These are phyloP conservation scores for Zymoseptoria ardabiliae DNA, from an alignment of 2,329 filamentous ascomycete genomes.

Conservation along the genomic window DNA sequence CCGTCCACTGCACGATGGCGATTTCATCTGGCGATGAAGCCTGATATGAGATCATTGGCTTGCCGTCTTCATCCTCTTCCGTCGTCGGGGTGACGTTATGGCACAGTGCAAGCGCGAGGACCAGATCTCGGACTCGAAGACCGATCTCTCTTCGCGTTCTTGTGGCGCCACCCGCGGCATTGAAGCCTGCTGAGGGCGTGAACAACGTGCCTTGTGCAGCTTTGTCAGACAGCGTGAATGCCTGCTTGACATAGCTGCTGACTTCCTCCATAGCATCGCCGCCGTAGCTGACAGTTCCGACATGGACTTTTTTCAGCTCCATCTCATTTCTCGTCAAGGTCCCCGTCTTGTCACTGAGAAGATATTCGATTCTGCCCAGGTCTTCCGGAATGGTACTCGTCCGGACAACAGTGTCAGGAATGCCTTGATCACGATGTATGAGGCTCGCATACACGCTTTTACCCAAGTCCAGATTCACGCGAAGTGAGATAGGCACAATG, in stretches of 20 bases:
- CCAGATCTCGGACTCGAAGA: conserved; percentile 83
- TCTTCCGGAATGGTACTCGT: conserved; percentile 98
- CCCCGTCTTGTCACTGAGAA: conserved; percentile 96
- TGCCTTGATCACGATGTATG: conserved; percentile 84
- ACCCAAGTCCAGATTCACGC: conserved; percentile 94
- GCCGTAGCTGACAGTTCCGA: conserved; percentile 95
- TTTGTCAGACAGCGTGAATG: conserved; percentile 52
- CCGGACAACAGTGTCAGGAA: conserved; percentile 83
- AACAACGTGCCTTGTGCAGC: conserved; percentile 44
- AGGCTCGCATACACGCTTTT: conserved; percentile 95
- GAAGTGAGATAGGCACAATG: conserved; percentile 92
- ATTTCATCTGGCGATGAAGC: conserved; percentile 97
- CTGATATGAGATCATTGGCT: conserved; percentile 77
- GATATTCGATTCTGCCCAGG: conserved; percentile 87
- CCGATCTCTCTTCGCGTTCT: conserved; percentile 89
- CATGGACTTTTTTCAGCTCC: conserved; percentile 96
- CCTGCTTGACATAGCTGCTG: conserved; percentile 73
- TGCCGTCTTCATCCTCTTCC: conserved; percentile 68
- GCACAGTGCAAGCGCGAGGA: conserved; percentile 84
- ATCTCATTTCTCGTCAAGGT: conserved; percentile 80
- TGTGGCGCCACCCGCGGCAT: conserved; percentile 50
- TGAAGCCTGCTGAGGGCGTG: conserved; percentile 66
- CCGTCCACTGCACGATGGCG: conserved; percentile 92
- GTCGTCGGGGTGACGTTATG: conserved; percentile 93
- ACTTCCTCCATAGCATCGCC: conserved; percentile 99